These are phyloP conservation scores for Colletotrichum aenigma DNA, from an alignment of 2,329 filamentous ascomycete species.

Conservation along the genomic window DNA sequence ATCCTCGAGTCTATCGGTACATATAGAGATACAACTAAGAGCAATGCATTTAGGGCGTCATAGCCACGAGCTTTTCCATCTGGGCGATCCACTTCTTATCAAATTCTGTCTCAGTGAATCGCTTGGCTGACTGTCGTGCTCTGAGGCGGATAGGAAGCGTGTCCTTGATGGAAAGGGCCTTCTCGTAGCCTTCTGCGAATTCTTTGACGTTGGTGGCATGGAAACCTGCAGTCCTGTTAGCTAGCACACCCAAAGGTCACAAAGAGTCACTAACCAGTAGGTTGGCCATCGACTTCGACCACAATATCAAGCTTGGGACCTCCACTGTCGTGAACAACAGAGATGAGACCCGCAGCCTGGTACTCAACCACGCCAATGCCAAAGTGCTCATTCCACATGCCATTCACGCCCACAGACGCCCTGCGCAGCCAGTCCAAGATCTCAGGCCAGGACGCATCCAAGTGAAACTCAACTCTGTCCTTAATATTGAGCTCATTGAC, in stretches of 20 bases:
- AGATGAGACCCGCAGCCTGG: conserved; percentile 90
- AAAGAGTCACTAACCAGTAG: conserved; percentile 67
- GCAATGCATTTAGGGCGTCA: conserved; percentile 26
- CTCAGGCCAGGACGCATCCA: conserved; percentile 87
- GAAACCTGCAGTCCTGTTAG: conserved; percentile 64
- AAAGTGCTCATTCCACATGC: conserved; percentile 99
- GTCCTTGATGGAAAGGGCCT: conserved; percentile 75
- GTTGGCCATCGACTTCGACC: conserved; percentile 74
- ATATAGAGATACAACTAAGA: conserved; percentile 19
- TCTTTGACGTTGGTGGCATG: conserved; percentile 79
- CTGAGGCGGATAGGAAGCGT: conserved; percentile 76
- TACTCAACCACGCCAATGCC: conserved; percentile 99
- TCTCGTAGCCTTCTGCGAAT: conserved; percentile 81
- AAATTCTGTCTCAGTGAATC: conserved; percentile 91
- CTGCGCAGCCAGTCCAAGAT: conserved; percentile 80
- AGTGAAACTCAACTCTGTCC: conserved; percentile 83
- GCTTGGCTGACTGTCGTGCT: conserved; percentile 76
- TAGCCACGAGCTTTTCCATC: conserved; percentile 72
- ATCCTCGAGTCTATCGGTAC: conserved; percentile 38
- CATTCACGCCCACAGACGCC: conserved; percentile 88
- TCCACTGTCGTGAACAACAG: conserved; percentile 91
- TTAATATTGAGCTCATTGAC: conserved; percentile 87
- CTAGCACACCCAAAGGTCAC: not conserved
- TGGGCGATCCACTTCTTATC: conserved; percentile 77
- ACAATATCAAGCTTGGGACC: conserved; percentile 96